These are phyloP conservation scores for Leccinum incarnatum DNA, from an alignment of 768 basidiomycete genomes.

Conservation along the genomic window DNA sequence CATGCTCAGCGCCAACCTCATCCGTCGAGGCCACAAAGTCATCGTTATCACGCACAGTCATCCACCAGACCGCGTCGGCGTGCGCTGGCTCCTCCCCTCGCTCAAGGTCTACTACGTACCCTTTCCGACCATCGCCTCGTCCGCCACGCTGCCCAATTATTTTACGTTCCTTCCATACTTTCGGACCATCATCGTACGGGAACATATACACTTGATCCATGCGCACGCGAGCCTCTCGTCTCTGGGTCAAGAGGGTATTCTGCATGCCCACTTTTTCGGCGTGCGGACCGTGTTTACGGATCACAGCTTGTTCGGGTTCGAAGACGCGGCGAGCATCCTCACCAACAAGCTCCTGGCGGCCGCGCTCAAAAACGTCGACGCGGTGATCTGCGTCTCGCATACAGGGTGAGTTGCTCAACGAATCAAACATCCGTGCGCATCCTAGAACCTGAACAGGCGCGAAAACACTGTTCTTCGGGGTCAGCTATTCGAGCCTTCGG, in stretches of 20 bases:
- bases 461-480: slow-evolving; percentile 95
- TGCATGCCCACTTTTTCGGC: slow-evolving; percentile 85
- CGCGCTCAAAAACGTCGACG: slow-evolving; percentile 87
- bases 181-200: slow-evolving; percentile 82
- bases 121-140: slow-evolving; percentile 82
- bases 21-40: slow-evolving; percentile 85
- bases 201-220: slow-evolving; percentile 84
- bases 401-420: slow-evolving; percentile 64
- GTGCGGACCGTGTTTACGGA: slow-evolving; percentile 94
- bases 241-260: slow-evolving; percentile 87
- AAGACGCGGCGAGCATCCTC: slow-evolving; percentile 93
- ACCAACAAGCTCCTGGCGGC: slow-evolving; percentile 94
- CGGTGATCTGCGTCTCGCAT: slow-evolving; percentile 93
- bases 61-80: slow-evolving; percentile 77
- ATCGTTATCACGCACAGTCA: slow-evolving; percentile 95
- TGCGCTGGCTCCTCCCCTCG: slow-evolving; percentile 83
- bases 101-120: slow-evolving; percentile 97
- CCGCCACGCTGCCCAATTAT: slow-evolving; percentile 93
- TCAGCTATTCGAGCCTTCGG: slow-evolving; percentile 57
- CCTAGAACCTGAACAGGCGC: slow-evolving; percentile 52
- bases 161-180: slow-evolving; percentile 91
- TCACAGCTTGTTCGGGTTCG: slow-evolving; percentile 95
- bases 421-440: background rate
- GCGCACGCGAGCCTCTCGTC: slow-evolving; percentile 90
- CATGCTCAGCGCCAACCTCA: slow-evolving; percentile 82